Evolutionary conservation across 805 yeast genomes (phyloP), one percentile per base, ranked within the genome.

Genomic region (Metschnikowia similis): DNA sequence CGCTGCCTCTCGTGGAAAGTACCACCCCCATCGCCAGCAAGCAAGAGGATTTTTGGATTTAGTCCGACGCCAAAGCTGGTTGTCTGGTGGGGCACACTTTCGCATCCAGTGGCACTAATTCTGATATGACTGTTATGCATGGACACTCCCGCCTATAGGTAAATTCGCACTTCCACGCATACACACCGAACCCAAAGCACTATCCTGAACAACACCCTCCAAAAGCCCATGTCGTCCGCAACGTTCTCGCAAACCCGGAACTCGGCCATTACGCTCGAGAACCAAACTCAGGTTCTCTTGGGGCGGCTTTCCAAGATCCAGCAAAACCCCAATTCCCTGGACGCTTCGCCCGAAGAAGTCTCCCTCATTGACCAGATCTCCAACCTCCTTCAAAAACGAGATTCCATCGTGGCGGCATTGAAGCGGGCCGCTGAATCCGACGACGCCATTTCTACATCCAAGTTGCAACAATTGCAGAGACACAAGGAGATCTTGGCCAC

Each of bases 381-480:
- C 27, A 65, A 64, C 9, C 51, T 66, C 6, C 56, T 72, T 10
- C 60, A 56, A 30, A 62, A 64, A 47, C 66, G 91, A 47, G 83
- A 81, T 34, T 84, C 77, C 5, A 62, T 78, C 3, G 66, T 88
- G 7, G 74, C 70, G 32, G 70, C 75, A 32, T 63, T 87, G 55
- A 71, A 75, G 45, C 70, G 84, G 32, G 72, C 82, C 9, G 69
- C 81, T 16, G 88, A 87, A 42, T 69, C 79, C 1, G 72, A 79
- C 29, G 41, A 47, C 27, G 67, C 75, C 13, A 76, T 86, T 7
- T 77, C 91, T 5, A 80, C 94, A 0, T 80, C 94, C 0, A 87
- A 87, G 64, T 66, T 83, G 39, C 92, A 87, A 60, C 98, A 91
- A 64, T 69, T 90, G 42, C 82, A 85, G 51, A 81, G 97, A 53